A percentile compares a stretch with the other conserved stretches of the same genome.
phyloP scores from a whole-genome alignment of 768 basidiomycete species.

The Leccinum sublutescens region DNA sequence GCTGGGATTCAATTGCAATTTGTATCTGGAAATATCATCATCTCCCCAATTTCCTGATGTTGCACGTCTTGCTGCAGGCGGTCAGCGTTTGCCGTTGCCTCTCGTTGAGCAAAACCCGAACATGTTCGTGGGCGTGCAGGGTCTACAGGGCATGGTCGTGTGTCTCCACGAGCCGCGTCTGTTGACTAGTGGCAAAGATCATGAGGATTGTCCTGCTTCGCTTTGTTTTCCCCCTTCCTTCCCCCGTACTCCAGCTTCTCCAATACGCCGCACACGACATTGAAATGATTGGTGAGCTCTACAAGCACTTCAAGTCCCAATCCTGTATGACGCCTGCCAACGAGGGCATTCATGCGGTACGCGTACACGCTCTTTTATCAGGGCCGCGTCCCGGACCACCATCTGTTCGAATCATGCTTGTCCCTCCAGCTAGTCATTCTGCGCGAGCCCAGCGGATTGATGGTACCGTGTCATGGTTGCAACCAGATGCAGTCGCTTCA shows the following conservation, averaged over 20 bases:
- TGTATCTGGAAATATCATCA: no score
- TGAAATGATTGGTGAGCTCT: conserved; percentile 36
- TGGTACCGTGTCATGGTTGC: conserved; percentile 26
- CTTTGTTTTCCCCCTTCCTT: background rate
- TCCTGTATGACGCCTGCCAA: conserved; percentile 23
- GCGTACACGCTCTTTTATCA: conserved; percentile 27
- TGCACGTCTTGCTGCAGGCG: conserved; percentile 23
- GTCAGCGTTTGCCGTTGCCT: conserved; percentile 22
- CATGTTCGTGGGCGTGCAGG: conserved; percentile 25
- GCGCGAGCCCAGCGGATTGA: conserved; percentile 24
- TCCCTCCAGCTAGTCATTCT: conserved; percentile 30
- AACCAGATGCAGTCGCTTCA: conserved; percentile 28
- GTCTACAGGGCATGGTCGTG: conserved; percentile 31
- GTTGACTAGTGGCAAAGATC: conserved; percentile 31
- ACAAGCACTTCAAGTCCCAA: conserved; percentile 32
- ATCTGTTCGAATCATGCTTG: conserved; percentile 22
- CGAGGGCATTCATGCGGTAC: conserved; percentile 7
- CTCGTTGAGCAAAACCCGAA: conserved; percentile 24
- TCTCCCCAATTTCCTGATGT: no score
- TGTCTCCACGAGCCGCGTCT: conserved; percentile 29
- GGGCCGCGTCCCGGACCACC: conserved; percentile 24
- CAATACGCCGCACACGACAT: conserved; percentile 45
- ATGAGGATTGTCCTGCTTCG: conserved; percentile 19
- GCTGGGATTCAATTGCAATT: no score
- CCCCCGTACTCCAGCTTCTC: conserved; percentile 28